phyloP scores from a whole-genome alignment of 805 yeast species.

The Candida broadrunensis region DNA sequence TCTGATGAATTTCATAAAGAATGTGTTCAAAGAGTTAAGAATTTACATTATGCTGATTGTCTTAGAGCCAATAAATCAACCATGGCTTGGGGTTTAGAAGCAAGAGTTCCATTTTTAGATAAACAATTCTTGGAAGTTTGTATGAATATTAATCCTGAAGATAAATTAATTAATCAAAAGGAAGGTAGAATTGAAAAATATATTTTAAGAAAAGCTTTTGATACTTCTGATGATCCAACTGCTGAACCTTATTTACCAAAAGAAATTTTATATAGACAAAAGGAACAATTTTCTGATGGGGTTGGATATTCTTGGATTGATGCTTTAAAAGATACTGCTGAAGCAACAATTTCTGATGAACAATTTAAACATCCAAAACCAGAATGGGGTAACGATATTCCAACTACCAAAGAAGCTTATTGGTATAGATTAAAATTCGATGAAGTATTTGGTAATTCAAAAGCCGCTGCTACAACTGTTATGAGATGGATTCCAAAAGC shows the following conservation, averaged over 20 bases:
- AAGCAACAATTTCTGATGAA: constrained; percentile 81
- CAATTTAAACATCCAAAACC: constrained; percentile 87
- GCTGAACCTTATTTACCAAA: constrained; percentile 88
- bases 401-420: constrained; percentile 98
- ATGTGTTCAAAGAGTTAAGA: constrained; percentile 93
- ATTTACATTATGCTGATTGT: constrained; percentile 96
- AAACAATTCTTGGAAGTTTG: constrained; percentile 85
- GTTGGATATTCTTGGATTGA: constrained; percentile 99
- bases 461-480: constrained; percentile 91
- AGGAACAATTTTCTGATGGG: constrained; percentile 99
- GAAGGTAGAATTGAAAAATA: constrained; percentile 89
- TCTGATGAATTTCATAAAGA: constrained; percentile 93
- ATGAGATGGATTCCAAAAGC: constrained; percentile 99
- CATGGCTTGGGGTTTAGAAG: constrained; percentile 99
- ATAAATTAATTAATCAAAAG: constrained; percentile 74
- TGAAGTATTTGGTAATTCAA: constrained; percentile 73
- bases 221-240: constrained; percentile 78
- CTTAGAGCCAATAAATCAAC: constrained; percentile 98
- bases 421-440: constrained; percentile 98
- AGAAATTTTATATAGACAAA: constrained; percentile 98
- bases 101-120: constrained; percentile 98
- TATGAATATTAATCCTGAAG: constrained; percentile 93
- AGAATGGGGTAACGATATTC: constrained; percentile 94
- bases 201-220: constrained; percentile 96
- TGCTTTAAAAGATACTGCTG: constrained; percentile 94